These are phyloP conservation scores for Chaetoscypha palmicola DNA, from an alignment of 2,329 filamentous ascomycete species.

Conservation along the genomic window DNA sequence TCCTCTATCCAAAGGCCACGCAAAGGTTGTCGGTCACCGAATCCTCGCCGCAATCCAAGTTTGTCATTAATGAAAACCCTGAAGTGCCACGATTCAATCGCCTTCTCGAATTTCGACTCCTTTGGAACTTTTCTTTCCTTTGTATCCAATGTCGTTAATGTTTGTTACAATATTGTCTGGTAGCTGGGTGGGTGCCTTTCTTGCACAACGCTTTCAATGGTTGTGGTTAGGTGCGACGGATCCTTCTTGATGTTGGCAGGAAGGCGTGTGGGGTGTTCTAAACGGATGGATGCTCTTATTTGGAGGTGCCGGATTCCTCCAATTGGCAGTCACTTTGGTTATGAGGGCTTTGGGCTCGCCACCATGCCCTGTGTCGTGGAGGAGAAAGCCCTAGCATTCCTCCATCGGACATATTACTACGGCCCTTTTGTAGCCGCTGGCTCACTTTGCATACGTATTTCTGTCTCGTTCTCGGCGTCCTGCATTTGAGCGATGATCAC, in stretches of 20 bases:
- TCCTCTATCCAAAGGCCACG: conserved; percentile 12
- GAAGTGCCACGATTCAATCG: conserved; percentile 15
- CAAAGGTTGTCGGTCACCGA: conserved; percentile 17
- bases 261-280: conserved; percentile 22
- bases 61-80: conserved; percentile 18
- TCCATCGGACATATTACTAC: conserved; percentile 20
- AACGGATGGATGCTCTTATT: conserved; percentile 26
- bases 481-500: conserved; percentile 12
- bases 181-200: conserved; percentile 12
- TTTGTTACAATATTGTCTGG: conserved; percentile 28
- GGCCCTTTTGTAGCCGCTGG: conserved; percentile 23
- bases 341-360: conserved; percentile 15
- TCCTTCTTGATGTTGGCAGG: conserved; percentile 16
- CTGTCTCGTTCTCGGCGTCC: conserved; percentile 11
- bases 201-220: conserved; percentile 15
- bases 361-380: conserved; percentile 21
- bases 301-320: conserved; percentile 27
- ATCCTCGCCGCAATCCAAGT: conserved; percentile 18
- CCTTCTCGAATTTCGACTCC: conserved; percentile 19
- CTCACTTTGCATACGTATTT: conserved; percentile 26
- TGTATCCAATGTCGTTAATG: conserved; percentile 30
- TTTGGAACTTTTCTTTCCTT: conserved; percentile 26
- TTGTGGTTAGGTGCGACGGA: conserved; percentile 19
- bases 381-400: conserved; percentile 23
- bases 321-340: conserved; percentile 25